Percentiles rank a stretch among this genome's conserved stretches.
Evolutionary conservation across 1,139 yeast genomes (phyloP).

Genomic region (Sugiyamaella pinicola): DNA sequence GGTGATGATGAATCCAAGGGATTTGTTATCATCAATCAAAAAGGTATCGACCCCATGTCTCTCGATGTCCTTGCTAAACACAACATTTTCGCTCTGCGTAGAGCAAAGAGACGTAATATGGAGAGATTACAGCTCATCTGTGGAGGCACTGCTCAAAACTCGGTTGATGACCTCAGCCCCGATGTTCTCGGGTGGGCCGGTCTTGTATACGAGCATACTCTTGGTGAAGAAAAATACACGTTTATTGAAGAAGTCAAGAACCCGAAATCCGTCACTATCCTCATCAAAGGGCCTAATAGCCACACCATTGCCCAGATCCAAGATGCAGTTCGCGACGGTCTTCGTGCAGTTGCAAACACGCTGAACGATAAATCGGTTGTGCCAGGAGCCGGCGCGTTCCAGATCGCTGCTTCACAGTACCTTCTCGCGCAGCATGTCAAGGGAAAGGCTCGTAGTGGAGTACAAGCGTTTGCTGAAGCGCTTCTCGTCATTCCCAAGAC

Average conservation of each 20-base stretch:
- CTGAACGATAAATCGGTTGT: conserved; percentile 80
- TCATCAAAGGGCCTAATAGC: conserved; percentile 90
- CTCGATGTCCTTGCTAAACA: conserved; percentile 91
- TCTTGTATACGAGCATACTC: conserved; percentile 82
- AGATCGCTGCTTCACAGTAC: conserved; percentile 76
- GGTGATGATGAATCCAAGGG: conserved; percentile 72
- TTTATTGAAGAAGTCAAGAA: conserved; percentile 90
- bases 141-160: conserved; percentile 97
- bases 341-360: conserved; percentile 91
- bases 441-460: conserved; percentile 88
- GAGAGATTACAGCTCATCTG: conserved; percentile 94
- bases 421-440: conserved; percentile 57
- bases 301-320: conserved; percentile 89
- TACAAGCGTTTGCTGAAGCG: conserved; percentile 92
- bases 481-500: conserved; percentile 91
- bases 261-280: conserved; percentile 88
- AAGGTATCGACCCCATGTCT: conserved; percentile 99
- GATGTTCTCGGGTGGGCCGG: conserved; percentile 89
- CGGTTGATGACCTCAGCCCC: conserved; percentile 91
- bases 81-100: conserved; percentile 88
- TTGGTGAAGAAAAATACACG: conserved; percentile 97
- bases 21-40: conserved; percentile 95
- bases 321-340: conserved; percentile 96
- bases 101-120: conserved; percentile 99
- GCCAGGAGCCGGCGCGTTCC: conserved; percentile 98